phyloP scores from a whole-genome alignment of 1,284 basidiomycete species.

The Microbotryum violaceum region DNA sequence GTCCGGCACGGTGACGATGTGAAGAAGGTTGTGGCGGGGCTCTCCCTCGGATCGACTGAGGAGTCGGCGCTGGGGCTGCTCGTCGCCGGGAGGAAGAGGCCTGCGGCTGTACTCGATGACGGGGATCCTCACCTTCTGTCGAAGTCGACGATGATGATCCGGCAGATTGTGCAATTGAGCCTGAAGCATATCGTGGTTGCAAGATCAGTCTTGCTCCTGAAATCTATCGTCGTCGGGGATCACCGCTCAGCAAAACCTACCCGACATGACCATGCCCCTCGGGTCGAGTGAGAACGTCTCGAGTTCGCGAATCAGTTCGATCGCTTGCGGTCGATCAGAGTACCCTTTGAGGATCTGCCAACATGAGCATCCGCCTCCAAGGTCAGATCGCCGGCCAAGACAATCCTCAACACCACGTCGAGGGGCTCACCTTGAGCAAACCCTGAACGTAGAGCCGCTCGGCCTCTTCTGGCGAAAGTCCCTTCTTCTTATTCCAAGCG shows the following conservation, averaged over 20 bases:
- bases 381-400: too few relatives aligned
- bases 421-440: slow-evolving; percentile 55
- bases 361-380: too few relatives aligned
- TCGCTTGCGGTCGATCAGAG: slow-evolving; percentile 41
- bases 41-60: background rate
- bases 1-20: background rate
- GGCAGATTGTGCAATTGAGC: background rate
- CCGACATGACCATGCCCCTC: slow-evolving; percentile 35
- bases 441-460: slow-evolving; percentile 62
- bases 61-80: background rate
- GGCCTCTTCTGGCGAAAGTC: slow-evolving; percentile 62
- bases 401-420: background rate
- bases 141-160: background rate
- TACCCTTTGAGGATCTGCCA: slow-evolving; percentile 38
- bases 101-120: background rate
- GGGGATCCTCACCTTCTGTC: slow-evolving; percentile 4
- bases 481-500: slow-evolving; percentile 76
- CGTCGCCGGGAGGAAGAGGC: background rate
- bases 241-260: background rate
- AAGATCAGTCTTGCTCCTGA: background rate
- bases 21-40: background rate
- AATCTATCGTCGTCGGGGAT: background rate
- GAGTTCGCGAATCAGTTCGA: slow-evolving; percentile 41
- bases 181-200: background rate
- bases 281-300: slow-evolving; percentile 41